These are phyloP conservation scores for Ustulina deusta DNA, from an alignment of 2,329 filamentous ascomycete genomes.

Conservation along the genomic window DNA sequence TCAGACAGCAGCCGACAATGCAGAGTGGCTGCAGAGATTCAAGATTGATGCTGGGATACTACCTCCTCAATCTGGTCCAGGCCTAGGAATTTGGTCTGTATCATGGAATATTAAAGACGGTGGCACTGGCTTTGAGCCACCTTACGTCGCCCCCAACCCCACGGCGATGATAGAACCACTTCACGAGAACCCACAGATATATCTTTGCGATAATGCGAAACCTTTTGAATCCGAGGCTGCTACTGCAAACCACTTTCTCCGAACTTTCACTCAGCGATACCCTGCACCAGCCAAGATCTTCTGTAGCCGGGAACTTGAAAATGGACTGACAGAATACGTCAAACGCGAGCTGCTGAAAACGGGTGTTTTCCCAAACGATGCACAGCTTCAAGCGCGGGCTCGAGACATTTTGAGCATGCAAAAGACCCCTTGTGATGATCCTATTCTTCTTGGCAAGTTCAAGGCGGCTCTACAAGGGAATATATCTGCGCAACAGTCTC, in stretches of 20 bases:
- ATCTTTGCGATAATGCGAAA: conserved; percentile 54
- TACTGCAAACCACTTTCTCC: conserved; percentile 63
- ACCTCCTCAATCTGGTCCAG: conserved; percentile 61
- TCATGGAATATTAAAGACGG: conserved; percentile 64
- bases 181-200: conserved; percentile 50
- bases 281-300: conserved; percentile 65
- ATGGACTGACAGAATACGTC: conserved; percentile 64
- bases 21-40: conserved; percentile 72
- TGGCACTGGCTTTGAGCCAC: conserved; percentile 67
- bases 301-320: conserved; percentile 69
- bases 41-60: conserved; percentile 69
- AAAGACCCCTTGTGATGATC: conserved; percentile 67
- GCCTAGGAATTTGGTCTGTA: conserved; percentile 55
- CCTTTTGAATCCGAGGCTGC: conserved; percentile 57
- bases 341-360: conserved; percentile 54
- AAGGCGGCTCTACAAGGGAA: conserved; percentile 57
- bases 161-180: conserved; percentile 53
- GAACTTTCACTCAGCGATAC: conserved; percentile 58
- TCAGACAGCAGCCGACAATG: conserved; percentile 72
- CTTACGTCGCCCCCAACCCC: conserved; percentile 62
- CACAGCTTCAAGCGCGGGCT: conserved; percentile 60
- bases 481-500: conserved; percentile 8
- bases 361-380: conserved; percentile 62
- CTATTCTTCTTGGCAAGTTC: conserved; percentile 65
- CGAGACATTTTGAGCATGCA: conserved; percentile 60